Conservation (phyloP, 805 yeast species). For the Torulaspora quercuum region DNA sequence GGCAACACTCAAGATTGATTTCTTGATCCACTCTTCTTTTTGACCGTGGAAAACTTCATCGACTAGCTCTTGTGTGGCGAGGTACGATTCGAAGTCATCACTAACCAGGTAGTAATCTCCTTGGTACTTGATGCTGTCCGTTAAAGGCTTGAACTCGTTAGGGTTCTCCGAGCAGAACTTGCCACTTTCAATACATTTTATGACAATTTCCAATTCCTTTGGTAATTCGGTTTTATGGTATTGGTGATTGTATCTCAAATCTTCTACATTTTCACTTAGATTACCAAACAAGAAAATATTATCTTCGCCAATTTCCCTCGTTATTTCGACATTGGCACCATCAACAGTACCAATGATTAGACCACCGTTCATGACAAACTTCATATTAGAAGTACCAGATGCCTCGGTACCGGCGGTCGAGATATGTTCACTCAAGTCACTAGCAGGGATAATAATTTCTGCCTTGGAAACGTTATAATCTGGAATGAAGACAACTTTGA, state of each 20-base stretch:
- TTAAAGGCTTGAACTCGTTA: conserved; percentile 60
- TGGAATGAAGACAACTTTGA: conserved; percentile 84
- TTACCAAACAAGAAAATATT: conserved; percentile 90
- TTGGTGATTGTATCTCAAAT: conserved; percentile 70
- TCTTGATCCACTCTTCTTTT: conserved; percentile 71
- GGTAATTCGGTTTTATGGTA: conserved; percentile 56
- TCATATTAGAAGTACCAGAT: conserved; percentile 94
- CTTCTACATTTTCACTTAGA: conserved; percentile 85
- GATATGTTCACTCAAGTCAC: conserved; percentile 88
- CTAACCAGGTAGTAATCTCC: conserved; percentile 85
- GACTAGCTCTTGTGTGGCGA: conserved; percentile 74
- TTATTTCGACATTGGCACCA: conserved; percentile 94
- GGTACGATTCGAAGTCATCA: conserved; percentile 84
- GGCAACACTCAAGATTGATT: conserved; percentile 75
- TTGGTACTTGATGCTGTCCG: conserved; percentile 65
- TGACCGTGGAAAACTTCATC: conserved; percentile 64
- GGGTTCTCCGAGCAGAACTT: conserved; percentile 60
- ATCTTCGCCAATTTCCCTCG: conserved; percentile 90
- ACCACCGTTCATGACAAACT: conserved; percentile 91
- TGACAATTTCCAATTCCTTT: conserved; percentile 56
- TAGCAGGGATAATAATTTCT: conserved; percentile 83
- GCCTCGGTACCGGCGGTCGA: conserved; percentile 98
- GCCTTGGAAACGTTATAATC: conserved; percentile 95
- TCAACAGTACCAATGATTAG: conserved; percentile 92
- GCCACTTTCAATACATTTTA: conserved; percentile 63